A percentile compares a stretch with the other conserved stretches of the same genome.
phyloP scores from a whole-genome alignment of 129 eudicot species.

The Glebionis coronaria region DNA sequence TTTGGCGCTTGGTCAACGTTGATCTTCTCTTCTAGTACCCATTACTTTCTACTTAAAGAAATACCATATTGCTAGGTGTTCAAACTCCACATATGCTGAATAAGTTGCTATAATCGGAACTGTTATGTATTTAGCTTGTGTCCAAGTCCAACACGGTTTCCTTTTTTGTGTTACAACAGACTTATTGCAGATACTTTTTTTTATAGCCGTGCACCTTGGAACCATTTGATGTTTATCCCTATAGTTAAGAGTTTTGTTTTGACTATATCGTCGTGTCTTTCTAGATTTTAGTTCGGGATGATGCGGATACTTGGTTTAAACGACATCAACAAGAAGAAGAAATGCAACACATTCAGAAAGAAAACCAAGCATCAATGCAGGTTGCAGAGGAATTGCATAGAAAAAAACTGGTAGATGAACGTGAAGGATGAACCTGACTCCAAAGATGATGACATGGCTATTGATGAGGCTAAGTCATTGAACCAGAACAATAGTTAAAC shows the following conservation, averaged over 20 bases:
- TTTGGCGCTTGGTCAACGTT: conserved; percentile 1
- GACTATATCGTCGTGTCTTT: neutral
- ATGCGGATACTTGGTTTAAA: conserved; percentile 96
- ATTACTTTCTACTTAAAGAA: too few species aligned
- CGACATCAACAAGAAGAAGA: conserved; percentile 82
- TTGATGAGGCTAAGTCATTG: conserved; percentile 57
- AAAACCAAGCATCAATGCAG: conserved; percentile 59
- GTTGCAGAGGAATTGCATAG: conserved; percentile 77
- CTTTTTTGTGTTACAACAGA: too few species aligned
- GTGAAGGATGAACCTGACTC: conserved; percentile 63
- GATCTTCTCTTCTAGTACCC: neutral
- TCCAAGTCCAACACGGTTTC: too few species aligned
- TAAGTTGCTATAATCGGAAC: too few species aligned
- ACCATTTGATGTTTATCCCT: too few species aligned
- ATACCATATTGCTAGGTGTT: too few species aligned
- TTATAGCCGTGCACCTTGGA: too few species aligned
- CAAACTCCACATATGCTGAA: too few species aligned
- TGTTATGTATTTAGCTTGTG: too few species aligned
- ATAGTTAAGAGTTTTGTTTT: too few species aligned
- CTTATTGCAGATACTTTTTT: too few species aligned
- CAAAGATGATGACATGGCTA: conserved; percentile 66
- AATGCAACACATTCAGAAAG: conserved; percentile 75
- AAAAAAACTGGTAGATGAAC: conserved; percentile 70
- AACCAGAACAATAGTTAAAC: conserved; percentile 37
- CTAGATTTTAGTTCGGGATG: conserved; percentile 72